A percentile compares a stretch with the other conserved stretches of the same genome.
phyloP scores from a whole-genome alignment of 1,284 basidiomycete genomes.

The Ustilago xerochloae region DNA sequence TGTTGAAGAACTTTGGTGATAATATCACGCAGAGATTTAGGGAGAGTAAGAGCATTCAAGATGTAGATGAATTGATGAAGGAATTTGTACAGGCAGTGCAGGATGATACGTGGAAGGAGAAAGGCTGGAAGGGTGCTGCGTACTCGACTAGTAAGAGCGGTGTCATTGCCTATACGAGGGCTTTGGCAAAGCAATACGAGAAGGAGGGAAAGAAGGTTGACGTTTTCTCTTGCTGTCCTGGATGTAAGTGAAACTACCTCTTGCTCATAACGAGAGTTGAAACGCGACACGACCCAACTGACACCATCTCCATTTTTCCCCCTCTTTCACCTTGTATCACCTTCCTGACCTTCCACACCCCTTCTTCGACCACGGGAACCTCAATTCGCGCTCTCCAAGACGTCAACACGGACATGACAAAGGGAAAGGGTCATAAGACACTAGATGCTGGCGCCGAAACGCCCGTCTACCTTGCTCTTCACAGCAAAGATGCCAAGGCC shows the following conservation, averaged over 20 bases:
- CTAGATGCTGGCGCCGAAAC: constrained; percentile 64
- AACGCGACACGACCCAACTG: too few species aligned
- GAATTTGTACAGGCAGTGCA: constrained; percentile 54
- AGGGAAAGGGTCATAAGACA: constrained; percentile 56
- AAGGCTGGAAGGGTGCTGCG: constrained; percentile 63
- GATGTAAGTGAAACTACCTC: constrained; percentile 50
- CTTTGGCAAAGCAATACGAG: constrained; percentile 49
- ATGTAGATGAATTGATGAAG: constrained; percentile 48
- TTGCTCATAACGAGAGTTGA: too few species aligned
- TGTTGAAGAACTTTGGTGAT: constrained; percentile 47
- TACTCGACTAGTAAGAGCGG: constrained; percentile 62
- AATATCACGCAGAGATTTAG: constrained; percentile 47
- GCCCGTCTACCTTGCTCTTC: constrained; percentile 61
- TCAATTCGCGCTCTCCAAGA: constrained; percentile 5
- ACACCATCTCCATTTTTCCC: too few species aligned
- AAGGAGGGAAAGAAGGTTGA: constrained; percentile 33
- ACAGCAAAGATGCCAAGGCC: constrained; percentile 38
- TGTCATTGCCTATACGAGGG: constrained; percentile 53
- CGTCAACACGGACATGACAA: constrained; percentile 63
- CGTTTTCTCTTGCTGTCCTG: constrained; percentile 63
- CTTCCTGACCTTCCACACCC: neutral
- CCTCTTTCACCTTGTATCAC: neutral
- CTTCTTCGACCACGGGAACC: too few species aligned
- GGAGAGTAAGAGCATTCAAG: constrained; percentile 32
- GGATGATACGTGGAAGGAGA: constrained; percentile 52